phyloP scores from a whole-genome alignment of 2,329 filamentous ascomycete species.

The Trematosphaeria pertusa region DNA sequence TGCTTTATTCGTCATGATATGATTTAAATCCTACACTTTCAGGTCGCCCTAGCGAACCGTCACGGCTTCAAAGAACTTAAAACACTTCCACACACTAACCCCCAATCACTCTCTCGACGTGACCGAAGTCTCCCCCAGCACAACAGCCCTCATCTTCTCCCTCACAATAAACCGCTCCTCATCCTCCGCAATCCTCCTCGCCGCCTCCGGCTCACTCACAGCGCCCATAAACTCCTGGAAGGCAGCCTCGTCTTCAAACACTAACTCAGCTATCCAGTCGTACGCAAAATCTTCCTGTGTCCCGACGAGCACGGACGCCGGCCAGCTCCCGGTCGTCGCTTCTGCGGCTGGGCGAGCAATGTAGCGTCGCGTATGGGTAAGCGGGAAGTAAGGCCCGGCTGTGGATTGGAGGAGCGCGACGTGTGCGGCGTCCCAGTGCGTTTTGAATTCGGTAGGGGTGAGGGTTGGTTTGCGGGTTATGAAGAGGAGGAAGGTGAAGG shows the following conservation, averaged over 20 bases:
- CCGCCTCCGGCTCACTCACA: constrained; percentile 11
- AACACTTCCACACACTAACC: too few relatives aligned
- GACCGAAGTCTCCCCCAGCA: constrained; percentile 4
- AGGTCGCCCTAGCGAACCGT: too few relatives aligned
- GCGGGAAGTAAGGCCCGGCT: constrained; percentile 7
- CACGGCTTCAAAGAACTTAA: too few relatives aligned
- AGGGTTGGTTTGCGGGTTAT: constrained; percentile 8
- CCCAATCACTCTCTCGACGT: constrained; percentile 7
- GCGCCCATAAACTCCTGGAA: constrained; percentile 13
- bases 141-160: constrained; percentile 14
- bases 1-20: too few relatives aligned
- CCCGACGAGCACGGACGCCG: constrained; percentile 10
- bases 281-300: constrained; percentile 15
- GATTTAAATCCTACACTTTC: too few relatives aligned
- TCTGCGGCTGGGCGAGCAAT: constrained; percentile 4
- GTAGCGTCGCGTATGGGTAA: constrained; percentile 14
- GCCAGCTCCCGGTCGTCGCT: constrained; percentile 2
- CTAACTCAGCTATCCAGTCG: constrained; percentile 17
- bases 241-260: constrained; percentile 8
- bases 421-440: constrained; percentile 13
- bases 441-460: constrained; percentile 13
- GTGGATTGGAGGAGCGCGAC: constrained; percentile 10
- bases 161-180: constrained; percentile 10
- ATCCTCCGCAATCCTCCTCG: constrained; percentile 8
- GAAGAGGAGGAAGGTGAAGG: constrained; percentile 7